A percentile compares a stretch with the other conserved stretches of the same genome.
Evolutionary conservation across 768 basidiomycete species (phyloP).

Genomic region (Agrocybe chaxingu): DNA sequence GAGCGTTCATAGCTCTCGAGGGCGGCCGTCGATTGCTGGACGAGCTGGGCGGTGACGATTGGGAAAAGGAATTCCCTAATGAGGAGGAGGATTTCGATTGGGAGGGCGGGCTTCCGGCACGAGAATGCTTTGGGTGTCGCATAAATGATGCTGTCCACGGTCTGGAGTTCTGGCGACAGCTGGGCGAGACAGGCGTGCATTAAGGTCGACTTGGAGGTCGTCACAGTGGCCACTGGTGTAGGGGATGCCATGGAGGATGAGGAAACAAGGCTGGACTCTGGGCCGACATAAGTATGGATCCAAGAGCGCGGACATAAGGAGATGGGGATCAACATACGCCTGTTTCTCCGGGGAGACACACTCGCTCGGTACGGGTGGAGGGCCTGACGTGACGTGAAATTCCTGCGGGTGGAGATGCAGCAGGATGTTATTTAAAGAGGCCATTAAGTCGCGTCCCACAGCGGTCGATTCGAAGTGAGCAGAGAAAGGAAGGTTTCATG

Average conservation of each 20-base stretch:
- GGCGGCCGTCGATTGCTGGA: slow-evolving; percentile 38
- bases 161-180: slow-evolving; percentile 41
- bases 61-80: slow-evolving; percentile 48
- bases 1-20: slow-evolving; percentile 38
- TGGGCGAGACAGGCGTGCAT: slow-evolving; percentile 52
- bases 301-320: slow-evolving; percentile 16
- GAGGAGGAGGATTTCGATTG: slow-evolving; percentile 49
- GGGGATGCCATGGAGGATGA: slow-evolving; percentile 14
- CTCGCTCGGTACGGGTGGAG: slow-evolving; percentile 3
- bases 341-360: slow-evolving; percentile 11
- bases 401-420: slow-evolving; percentile 24
- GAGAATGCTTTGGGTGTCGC: slow-evolving; percentile 7
- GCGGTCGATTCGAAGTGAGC: slow-evolving; percentile 11
- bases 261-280: background rate
- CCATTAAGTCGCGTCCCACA: slow-evolving; percentile 10
- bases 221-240: slow-evolving; percentile 18
- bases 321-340: slow-evolving; percentile 11
- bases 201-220: slow-evolving; percentile 40
- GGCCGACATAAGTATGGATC: slow-evolving; percentile 11
- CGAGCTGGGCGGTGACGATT: slow-evolving; percentile 36
- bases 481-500: slow-evolving; percentile 22
- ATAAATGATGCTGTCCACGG: slow-evolving; percentile 37
- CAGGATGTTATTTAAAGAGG: slow-evolving; percentile 12
- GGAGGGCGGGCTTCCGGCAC: slow-evolving; percentile 27
- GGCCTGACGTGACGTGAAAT: slow-evolving; percentile 36